Conservation (phyloP, 768 basidiomycete genomes). For the Gloeopeniophorella convolvens region DNA sequence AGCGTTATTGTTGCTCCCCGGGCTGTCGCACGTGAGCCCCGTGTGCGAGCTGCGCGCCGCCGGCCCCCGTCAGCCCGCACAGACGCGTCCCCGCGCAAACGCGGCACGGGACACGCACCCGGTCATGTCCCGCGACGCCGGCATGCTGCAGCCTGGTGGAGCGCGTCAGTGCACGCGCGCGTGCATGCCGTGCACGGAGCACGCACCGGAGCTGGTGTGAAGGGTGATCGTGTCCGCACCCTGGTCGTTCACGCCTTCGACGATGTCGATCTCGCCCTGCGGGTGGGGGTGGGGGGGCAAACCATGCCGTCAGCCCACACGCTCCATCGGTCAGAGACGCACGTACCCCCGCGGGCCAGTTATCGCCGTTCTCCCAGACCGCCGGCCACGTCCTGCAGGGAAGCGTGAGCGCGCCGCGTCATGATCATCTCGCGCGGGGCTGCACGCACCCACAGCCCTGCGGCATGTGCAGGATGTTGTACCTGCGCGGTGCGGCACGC, state of each 20-base stretch:
- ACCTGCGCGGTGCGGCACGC: conserved; percentile 25
- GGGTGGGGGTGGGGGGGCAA: too few species aligned
- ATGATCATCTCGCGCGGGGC: conserved; percentile 4
- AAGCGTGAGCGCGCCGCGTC: conserved; percentile 2
- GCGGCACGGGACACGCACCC: conserved; percentile 33
- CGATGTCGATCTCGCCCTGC: conserved; percentile 49
- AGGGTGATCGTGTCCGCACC: conserved; percentile 47
- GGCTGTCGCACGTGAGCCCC: conserved; percentile 45
- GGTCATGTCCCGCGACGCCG: conserved; percentile 35
- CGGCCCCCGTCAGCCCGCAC: conserved; percentile 17
- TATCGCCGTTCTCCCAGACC: conserved; percentile 42
- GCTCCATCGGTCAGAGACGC: neutral
- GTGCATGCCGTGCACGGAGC: neutral
- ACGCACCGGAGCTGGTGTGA: conserved; percentile 41
- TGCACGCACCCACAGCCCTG: conserved; percentile 46
- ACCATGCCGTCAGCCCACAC: too few species aligned
- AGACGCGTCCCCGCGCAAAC: neutral
- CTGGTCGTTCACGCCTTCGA: conserved; percentile 54
- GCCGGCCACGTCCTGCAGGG: conserved; percentile 46
- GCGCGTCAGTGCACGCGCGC: neutral
- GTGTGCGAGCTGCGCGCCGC: conserved; percentile 27
- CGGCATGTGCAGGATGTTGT: conserved; percentile 55
- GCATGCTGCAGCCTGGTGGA: conserved; percentile 48
- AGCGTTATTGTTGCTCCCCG: conserved; percentile 39
- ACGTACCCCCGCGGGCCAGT: conserved; percentile 44